Base-by-base conservation (phyloP, 163 green algal genomes). In the Scenedesmus sp. region DNA sequence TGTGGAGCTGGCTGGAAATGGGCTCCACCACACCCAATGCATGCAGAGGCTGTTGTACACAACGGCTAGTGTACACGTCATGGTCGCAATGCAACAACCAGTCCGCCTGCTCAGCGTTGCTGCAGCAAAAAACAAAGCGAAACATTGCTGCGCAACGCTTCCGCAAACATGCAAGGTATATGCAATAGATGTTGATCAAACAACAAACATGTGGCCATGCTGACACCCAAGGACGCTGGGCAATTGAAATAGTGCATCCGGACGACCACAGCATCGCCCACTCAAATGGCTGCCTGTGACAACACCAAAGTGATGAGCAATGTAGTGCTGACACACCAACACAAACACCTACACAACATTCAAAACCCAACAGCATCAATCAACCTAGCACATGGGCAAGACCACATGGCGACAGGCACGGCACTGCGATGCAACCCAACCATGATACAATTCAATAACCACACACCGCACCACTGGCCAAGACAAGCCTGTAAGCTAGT, bases 71-170 rank as follows among this genome's bases (percentile, higher is more conserved):
- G 6, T 76, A 40, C 65, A 76, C 30, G 24, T 76, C 65, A 76
- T 76, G 30, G 65, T 76, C 65, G 18, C 26, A 76, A 76, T 76
- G 65, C 65, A 83, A n/a, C n/a, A n/a, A n/a, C n/a, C 73, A 53
- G 18, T 7, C 33, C 40, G 16, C 15, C 73, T 49, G 73, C 73
- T 49, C 40, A 46, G 40, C 37, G n/a, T 37, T 83, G 37, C 73
- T 83, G 73, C 73, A 53, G 73, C 73, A 53, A 37, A 46, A 22
- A n/a, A n/a, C 12, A 12, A n/a, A 43, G 73, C 73, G n/a, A 83
- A 53, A 37, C 40, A 13, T 37, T 83, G 73, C 35, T 49, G 73
- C 70, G 5, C 15, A 15, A 53, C 12, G 73, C 65, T 40, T n/a
- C 30, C 16, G 9, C 65, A 18, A 40, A 4, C 65, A 40, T 20